Evolutionary conservation across 495 filamentous ascomycete genomes (phyloP), one percentile per base, ranked within the genome.

Genomic region (Stereocaulon alpinum): DNA sequence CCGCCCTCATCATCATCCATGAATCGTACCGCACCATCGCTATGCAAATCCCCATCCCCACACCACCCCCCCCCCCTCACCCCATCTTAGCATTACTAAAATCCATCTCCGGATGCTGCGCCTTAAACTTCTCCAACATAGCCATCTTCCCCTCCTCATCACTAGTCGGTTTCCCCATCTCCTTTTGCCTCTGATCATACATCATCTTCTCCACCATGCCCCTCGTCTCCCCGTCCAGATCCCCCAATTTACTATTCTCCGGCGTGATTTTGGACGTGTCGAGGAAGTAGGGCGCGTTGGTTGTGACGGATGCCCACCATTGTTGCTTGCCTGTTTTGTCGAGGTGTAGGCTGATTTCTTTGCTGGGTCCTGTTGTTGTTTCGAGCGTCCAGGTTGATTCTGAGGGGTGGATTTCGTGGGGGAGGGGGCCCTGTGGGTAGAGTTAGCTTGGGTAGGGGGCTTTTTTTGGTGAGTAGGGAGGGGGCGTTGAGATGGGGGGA

Each of bases 201-300:
- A 98, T 98, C 93, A 98, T 97, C 81, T 98, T 98, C 84, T 98
- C 93, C 44, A 98, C 93, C 92, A 98, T 96, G n/a, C 82, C 77
- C 60, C 93, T 80, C 61, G 93, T 98, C 81, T 95, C 88, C 54
- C 94, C 92, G 68, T 98, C 94, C 59, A 98, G 75, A 73, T 98
- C 93, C 59, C 86, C 80, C 64, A 98, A 74, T 68, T 87, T 93
- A 63, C 82, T 87, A 69, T 87, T 91, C 76, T 98, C 93, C 20
- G 93, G 93, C 68, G 83, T 82, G 74, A 98, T 96, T 77, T 95
- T 95, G 63, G 85, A 83, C 32, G 93, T 90, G 71, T 98, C 94
- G 75, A 97, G 94, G 69, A 84, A 86, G 29, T 88, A 89, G 32
- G 76, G 75, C 29, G 91, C 91, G 17, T 74, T 67, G 24, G 84